Evolutionary conservation across 2,329 filamentous ascomycete genomes (phyloP).

Genomic region (Incumbomyces delicatus): DNA sequence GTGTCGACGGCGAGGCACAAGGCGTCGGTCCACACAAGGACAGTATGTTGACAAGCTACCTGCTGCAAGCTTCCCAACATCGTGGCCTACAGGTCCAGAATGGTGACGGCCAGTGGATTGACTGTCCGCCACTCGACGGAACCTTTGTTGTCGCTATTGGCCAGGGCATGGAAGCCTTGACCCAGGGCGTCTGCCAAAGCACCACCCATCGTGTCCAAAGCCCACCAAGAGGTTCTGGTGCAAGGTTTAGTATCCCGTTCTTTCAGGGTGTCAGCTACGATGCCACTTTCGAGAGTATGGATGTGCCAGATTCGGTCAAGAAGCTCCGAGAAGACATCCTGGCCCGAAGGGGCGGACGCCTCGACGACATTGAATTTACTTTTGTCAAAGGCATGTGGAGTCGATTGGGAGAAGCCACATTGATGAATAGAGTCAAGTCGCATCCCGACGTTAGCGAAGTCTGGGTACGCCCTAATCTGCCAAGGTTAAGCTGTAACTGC

Average conservation of each 20-base stretch:
- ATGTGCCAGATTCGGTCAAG: conserved; percentile 53
- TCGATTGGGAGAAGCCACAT: conserved; percentile 68
- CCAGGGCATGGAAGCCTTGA: conserved; percentile 77
- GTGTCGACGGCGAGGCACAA: conserved; percentile 39
- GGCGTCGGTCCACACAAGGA: conserved; percentile 73
- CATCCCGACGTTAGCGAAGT: conserved; percentile 78
- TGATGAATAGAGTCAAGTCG: conserved; percentile 76
- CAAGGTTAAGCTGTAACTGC: not conserved
- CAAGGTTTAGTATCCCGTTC: conserved; percentile 73
- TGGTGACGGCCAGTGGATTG: conserved; percentile 66
- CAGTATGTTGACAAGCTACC: conserved; percentile 70
- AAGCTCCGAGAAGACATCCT: conserved; percentile 52
- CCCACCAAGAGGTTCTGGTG: conserved; percentile 57
- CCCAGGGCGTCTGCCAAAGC: conserved; percentile 67
- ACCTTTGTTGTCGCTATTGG: conserved; percentile 83
- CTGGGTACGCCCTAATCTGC: conserved; percentile 35
- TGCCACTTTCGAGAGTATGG: conserved; percentile 69
- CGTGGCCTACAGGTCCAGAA: conserved; percentile 76
- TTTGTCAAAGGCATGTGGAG: conserved; percentile 61
- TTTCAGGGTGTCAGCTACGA: conserved; percentile 79
- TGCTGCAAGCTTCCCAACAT: conserved; percentile 71
- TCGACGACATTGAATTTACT: conserved; percentile 78
- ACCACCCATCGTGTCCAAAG: conserved; percentile 80
- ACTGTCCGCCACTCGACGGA: conserved; percentile 63
- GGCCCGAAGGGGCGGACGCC: conserved; percentile 36